These are phyloP conservation scores for Euphorbia tirucalli DNA, from an alignment of 345 rosid species.

Conservation along the genomic window DNA sequence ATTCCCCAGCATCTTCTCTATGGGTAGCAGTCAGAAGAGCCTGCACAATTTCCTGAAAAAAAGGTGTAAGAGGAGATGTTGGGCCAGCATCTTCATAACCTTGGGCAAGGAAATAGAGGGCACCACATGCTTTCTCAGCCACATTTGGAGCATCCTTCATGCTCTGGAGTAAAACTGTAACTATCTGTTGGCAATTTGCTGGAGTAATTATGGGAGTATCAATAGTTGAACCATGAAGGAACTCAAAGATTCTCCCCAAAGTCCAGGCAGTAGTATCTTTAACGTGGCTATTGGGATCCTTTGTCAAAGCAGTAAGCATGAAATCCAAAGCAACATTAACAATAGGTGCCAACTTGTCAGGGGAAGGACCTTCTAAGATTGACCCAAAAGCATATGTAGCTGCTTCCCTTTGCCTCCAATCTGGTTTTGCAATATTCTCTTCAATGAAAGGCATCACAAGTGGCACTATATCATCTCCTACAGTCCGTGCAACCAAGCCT, in stretches of 20 bases:
- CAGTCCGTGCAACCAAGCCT: conserved; percentile 49
- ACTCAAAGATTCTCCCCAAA: conserved; percentile 74
- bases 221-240: conserved; percentile 62
- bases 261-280: conserved; percentile 64
- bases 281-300: conserved; percentile 50
- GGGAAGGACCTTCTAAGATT: conserved; percentile 47
- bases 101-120: conserved; percentile 71
- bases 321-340: conserved; percentile 49
- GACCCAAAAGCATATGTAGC: conserved; percentile 55
- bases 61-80: conserved; percentile 63
- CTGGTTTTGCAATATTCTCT: conserved; percentile 46
- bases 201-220: conserved; percentile 61
- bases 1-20: conserved; percentile 74
- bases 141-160: conserved; percentile 80
- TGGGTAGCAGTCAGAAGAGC: conserved; percentile 69
- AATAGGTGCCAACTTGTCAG: conserved; percentile 37
- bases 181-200: conserved; percentile 71
- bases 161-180: conserved; percentile 62
- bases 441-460: conserved; percentile 50
- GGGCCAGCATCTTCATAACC: conserved; percentile 62
- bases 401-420: conserved; percentile 52
- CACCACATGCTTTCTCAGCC: conserved; percentile 77
- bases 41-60: conserved; percentile 70
- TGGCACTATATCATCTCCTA: conserved; percentile 43
- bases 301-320: conserved; percentile 53